Evolutionary conservation across 495 filamentous ascomycete genomes (phyloP).

Genomic region (Aspergillus diversus): DNA sequence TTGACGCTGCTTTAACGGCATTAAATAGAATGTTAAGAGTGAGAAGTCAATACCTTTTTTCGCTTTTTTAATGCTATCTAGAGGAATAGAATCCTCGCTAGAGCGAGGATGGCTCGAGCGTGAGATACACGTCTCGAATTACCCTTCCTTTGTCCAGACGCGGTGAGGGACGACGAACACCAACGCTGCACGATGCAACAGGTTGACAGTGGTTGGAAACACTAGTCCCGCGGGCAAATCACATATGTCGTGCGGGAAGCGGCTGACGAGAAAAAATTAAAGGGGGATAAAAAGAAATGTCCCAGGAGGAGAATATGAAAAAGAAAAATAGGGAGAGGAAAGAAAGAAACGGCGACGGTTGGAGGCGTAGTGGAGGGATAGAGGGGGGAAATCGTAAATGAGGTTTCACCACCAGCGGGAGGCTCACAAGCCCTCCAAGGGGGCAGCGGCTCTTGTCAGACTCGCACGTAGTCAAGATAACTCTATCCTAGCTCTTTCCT

Average conservation of each 20-base stretch:
- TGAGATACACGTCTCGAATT: constrained; percentile 22
- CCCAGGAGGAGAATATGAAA: background rate
- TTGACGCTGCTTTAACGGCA: background rate
- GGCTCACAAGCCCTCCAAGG: constrained; percentile 16
- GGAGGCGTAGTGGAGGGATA: constrained; percentile 5
- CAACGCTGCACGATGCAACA: constrained; percentile 6
- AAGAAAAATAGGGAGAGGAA: background rate
- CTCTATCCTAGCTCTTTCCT: background rate
- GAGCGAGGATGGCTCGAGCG: constrained; percentile 23
- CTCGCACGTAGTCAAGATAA: background rate
- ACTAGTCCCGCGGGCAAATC: background rate
- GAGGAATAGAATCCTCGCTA: constrained; percentile 15
- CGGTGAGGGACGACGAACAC: constrained; percentile 18
- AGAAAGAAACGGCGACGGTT: background rate
- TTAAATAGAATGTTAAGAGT: constrained; percentile 3
- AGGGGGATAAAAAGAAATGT: background rate
- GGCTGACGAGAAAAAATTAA: background rate
- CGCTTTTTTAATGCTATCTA: constrained; percentile 9
- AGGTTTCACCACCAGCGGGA: constrained; percentile 27
- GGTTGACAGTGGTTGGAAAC: background rate
- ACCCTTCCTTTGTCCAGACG: constrained; percentile 14
- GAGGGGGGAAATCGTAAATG: constrained; percentile 19
- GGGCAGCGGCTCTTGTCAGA: constrained; percentile 18
- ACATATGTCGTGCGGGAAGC: background rate
- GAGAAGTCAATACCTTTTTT: background rate